A percentile compares a stretch with the other conserved stretches of the same genome.
phyloP scores from a whole-genome alignment of 306 rosid genomes.

The Dryas alaskensis region DNA sequence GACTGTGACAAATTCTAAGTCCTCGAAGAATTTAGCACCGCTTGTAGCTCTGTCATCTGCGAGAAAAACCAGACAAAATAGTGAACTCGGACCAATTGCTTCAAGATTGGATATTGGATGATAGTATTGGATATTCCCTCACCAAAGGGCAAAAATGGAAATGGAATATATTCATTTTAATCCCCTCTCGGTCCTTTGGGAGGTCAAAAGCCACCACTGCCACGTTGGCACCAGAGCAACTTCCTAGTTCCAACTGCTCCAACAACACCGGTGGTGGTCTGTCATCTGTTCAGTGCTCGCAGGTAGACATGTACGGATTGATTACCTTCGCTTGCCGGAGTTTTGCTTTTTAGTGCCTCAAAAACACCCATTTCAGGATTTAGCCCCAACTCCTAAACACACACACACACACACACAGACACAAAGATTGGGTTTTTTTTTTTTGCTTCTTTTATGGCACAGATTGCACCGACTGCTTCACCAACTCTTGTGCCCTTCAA shows the following conservation, averaged over 20 bases:
- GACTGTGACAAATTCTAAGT: not conserved
- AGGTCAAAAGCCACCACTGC: slow-evolving; percentile 1
- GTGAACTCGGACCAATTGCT: not conserved
- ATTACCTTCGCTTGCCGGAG: not conserved
- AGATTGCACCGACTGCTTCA: slow-evolving; percentile 35
- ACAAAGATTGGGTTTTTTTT: not conserved
- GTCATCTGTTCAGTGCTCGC: not conserved
- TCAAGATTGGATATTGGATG: not conserved
- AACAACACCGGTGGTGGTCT: not conserved
- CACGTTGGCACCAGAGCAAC: slow-evolving; percentile 11
- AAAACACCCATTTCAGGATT: not conserved
- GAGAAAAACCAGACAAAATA: slow-evolving; percentile 2
- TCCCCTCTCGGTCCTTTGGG: not conserved
- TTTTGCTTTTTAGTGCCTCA: not conserved
- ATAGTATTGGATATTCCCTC: not conserved
- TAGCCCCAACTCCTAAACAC: slow-evolving; percentile 2
- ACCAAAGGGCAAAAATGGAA: not conserved
- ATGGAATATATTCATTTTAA: slow-evolving; percentile 1
- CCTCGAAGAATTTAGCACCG: not conserved
- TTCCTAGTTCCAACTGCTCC: not conserved
- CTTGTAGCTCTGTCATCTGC: not conserved
- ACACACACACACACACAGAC: not conserved
- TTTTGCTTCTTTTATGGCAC: slow-evolving; percentile 38
- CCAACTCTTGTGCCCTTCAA: slow-evolving; percentile 22
- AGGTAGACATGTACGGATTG: not conserved